Base-by-base conservation (phyloP, 2,329 filamentous ascomycete species). In the Pleoardoris graminearum region DNA sequence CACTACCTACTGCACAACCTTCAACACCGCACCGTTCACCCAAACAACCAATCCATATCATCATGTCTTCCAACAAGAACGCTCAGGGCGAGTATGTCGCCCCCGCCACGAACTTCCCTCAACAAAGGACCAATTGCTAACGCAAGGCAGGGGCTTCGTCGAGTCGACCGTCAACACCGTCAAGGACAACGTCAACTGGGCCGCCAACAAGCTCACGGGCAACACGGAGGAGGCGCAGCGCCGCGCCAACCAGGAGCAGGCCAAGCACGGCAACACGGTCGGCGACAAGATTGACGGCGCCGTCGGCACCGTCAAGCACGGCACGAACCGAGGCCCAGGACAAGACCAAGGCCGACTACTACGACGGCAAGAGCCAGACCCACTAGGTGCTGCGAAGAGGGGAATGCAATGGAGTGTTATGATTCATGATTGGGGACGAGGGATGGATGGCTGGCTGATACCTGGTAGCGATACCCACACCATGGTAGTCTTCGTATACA, bases 141-240 rank as follows among this genome's bases (percentile, higher is more conserved):
- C 17, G 17, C 16, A 4, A 10, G 10, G 23, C 27, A 44, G 41
- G 41, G 41, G 41, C 41, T 22, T 44, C 41, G 41, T 44, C 14
- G 41, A 44, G 41, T 44, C 41, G 27, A 44, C 41, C 27, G 27
- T 44, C 41, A 44, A 44, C 41, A 44, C 41, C 17, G 41, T 44
- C 41, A 44, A 44, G 41, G 41, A 44, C 41, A 44, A 44, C 41
- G 41, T 44, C 41, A 44, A 44, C 41, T 44, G 41, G 41, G 41
- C 41, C 17, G 41, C 41, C 41, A 44, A 44, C 41, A 44, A 44
- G 41, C 27, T 44, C 41, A 44, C 41, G 10, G 41, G 41, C 19
- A 44, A 44, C 41, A 44, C 41, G 16, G 41, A 44, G 27, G 41
- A 44, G 41, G 41, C 41, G 12, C 41, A 44, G 41, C 41, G 41